These are phyloP conservation scores for Taphrina pruni DNA, from an alignment of 1,139 yeast species.

Conservation along the genomic window DNA sequence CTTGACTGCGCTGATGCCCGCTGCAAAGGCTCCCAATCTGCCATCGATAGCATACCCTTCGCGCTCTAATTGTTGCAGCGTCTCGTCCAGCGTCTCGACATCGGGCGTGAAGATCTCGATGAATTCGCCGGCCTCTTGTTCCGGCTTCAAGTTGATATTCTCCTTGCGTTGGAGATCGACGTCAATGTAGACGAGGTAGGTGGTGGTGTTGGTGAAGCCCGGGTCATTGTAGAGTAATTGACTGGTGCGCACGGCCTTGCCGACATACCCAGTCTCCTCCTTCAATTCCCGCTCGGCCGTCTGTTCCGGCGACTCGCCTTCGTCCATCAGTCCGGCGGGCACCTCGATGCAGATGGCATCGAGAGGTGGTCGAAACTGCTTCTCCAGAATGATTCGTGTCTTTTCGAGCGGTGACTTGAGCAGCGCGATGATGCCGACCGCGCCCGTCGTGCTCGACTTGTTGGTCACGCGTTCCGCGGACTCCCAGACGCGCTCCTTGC, in stretches of 20 bases:
- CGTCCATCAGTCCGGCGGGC: slow-evolving; percentile 94
- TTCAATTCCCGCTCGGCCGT: slow-evolving; percentile 86
- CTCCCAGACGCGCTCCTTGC: slow-evolving; percentile 42
- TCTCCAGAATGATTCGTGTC: slow-evolving; percentile 40
- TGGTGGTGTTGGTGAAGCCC: slow-evolving; percentile 84
- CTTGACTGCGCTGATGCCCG: slow-evolving; percentile 31
- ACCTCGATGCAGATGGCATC: slow-evolving; percentile 63
- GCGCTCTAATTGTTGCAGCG: slow-evolving; percentile 32
- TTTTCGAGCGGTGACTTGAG: slow-evolving; percentile 34
- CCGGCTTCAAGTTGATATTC: slow-evolving; percentile 70
- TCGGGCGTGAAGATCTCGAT: slow-evolving; percentile 40
- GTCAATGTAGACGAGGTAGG: slow-evolving; percentile 77
- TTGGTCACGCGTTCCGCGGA: slow-evolving; percentile 42
- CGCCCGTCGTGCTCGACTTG: slow-evolving; percentile 35
- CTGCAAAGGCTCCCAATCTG: slow-evolving; percentile 40
- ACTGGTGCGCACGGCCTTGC: slow-evolving; percentile 62
- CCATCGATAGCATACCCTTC: slow-evolving; percentile 43
- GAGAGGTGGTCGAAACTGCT: slow-evolving; percentile 42
- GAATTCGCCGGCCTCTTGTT: slow-evolving; percentile 72
- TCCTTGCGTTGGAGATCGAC: slow-evolving; percentile 71
- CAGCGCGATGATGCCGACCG: slow-evolving; percentile 43
- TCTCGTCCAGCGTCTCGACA: slow-evolving; percentile 32
- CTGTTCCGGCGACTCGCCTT: slow-evolving; percentile 72
- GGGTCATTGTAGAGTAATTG: slow-evolving; percentile 83
- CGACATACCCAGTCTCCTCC: slow-evolving; percentile 92